Evolutionary conservation across 148 eudicot species (phyloP).

Genomic region (Vaccinium corymbosum): DNA sequence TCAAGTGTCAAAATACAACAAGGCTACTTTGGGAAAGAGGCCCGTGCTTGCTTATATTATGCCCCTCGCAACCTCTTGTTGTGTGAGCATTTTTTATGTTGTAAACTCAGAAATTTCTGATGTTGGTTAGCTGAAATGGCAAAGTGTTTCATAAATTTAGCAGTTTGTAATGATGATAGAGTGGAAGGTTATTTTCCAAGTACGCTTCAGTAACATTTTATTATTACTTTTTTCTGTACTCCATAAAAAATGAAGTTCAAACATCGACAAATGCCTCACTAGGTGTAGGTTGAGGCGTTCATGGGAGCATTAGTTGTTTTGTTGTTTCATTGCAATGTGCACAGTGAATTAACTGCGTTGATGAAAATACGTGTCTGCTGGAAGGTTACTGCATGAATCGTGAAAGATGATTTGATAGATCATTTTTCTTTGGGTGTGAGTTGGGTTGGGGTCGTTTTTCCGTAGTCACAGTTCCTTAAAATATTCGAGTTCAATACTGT

Average conservation of each 20-base stretch:
- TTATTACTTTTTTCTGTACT: not conserved
- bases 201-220: not conserved
- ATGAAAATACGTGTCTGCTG: not conserved
- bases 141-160: not conserved
- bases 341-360: not conserved
- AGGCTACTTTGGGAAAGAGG: not conserved
- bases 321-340: not conserved
- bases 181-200: not conserved
- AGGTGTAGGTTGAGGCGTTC: not conserved
- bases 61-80: not conserved
- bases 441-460: not conserved
- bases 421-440: not conserved
- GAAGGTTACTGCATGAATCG: not conserved
- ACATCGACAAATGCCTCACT: not conserved
- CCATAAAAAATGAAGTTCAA: not conserved
- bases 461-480: not conserved
- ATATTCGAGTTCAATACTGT: not conserved
- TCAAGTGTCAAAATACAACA: not conserved
- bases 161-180: not conserved
- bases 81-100: not conserved
- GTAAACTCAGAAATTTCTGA: not conserved
- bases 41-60: not conserved
- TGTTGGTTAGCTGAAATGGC: not conserved
- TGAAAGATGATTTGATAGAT: not conserved
- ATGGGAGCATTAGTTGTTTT: not conserved